Percentiles rank a stretch among this genome's conserved stretches.
Conservation (phyloP, 1,284 basidiomycete genomes). For the Cutaneotrichosporon dermatis region DNA sequence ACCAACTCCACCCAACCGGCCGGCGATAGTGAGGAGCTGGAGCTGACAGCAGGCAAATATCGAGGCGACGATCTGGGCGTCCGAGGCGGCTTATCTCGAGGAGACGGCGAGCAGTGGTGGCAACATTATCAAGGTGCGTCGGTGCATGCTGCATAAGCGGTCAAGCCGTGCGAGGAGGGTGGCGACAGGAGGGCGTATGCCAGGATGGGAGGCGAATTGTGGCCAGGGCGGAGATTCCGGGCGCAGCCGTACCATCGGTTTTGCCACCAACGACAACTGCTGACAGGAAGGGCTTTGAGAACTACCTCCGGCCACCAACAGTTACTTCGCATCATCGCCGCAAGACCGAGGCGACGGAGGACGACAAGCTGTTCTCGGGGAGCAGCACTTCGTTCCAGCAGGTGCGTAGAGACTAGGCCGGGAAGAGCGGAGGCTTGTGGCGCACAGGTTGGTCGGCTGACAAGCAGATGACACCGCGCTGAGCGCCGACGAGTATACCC, state of each 20-base stretch:
- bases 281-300: slow-evolving; percentile 48
- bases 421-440: slow-evolving; percentile 7
- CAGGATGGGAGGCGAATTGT: too few species aligned
- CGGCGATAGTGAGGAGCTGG: background rate
- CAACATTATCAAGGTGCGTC: slow-evolving; percentile 49
- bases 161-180: too few species aligned
- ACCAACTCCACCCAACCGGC: too few species aligned
- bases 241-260: too few species aligned
- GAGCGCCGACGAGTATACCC: too few species aligned
- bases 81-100: slow-evolving; percentile 52
- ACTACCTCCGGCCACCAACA: slow-evolving; percentile 48
- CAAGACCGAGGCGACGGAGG: slow-evolving; percentile 42
- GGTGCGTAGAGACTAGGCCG: background rate
- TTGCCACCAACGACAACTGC: background rate
- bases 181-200: background rate
- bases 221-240: too few species aligned
- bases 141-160: background rate
- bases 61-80: slow-evolving; percentile 51
- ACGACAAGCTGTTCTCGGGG: slow-evolving; percentile 49
- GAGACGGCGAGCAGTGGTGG: slow-evolving; percentile 47
- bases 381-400: slow-evolving; percentile 46
- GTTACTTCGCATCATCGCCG: slow-evolving; percentile 26
- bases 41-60: slow-evolving; percentile 45
- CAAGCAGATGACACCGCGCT: too few species aligned
- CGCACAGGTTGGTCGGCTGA: slow-evolving; percentile 9